phyloP scores from a whole-genome alignment of 75 land plant species.

The Sequoiadendron giganteum region DNA sequence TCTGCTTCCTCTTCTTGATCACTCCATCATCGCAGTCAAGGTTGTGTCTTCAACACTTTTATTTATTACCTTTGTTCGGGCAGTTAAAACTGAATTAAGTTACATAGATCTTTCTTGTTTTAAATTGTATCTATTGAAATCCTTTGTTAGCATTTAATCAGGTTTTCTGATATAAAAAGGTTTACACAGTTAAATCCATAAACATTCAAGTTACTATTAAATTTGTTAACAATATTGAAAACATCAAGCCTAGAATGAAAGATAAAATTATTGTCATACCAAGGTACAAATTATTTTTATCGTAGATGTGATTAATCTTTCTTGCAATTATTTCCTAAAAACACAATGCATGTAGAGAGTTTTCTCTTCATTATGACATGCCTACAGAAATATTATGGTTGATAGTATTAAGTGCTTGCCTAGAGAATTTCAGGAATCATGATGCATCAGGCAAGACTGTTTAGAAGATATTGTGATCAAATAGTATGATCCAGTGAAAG shows the following conservation, averaged over 20 bases:
- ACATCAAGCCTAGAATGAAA: constrained; percentile 1
- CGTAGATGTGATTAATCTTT: neutral
- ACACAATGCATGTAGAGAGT: neutral
- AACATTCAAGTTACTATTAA: neutral
- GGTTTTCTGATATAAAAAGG: neutral
- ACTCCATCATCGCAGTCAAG: constrained; percentile 85
- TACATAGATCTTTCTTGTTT: neutral
- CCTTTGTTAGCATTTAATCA: neutral
- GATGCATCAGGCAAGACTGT: neutral
- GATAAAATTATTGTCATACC: neutral
- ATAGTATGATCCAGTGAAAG: neutral
- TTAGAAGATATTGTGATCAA: neutral
- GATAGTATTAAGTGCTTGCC: neutral
- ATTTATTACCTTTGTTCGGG: neutral
- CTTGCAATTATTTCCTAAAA: neutral
- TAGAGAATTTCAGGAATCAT: neutral
- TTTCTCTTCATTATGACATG: neutral
- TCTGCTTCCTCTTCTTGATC: constrained; percentile 91
- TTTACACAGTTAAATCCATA: too few relatives aligned
- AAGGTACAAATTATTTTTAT: neutral
- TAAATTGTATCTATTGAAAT: neutral
- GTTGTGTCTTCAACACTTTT: constrained; percentile 28
- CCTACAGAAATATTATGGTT: neutral
- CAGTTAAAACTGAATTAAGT: neutral
- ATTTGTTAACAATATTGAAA: neutral